phyloP scores from a whole-genome alignment of 148 eudicot genomes.

The Linanthus parryae region DNA sequence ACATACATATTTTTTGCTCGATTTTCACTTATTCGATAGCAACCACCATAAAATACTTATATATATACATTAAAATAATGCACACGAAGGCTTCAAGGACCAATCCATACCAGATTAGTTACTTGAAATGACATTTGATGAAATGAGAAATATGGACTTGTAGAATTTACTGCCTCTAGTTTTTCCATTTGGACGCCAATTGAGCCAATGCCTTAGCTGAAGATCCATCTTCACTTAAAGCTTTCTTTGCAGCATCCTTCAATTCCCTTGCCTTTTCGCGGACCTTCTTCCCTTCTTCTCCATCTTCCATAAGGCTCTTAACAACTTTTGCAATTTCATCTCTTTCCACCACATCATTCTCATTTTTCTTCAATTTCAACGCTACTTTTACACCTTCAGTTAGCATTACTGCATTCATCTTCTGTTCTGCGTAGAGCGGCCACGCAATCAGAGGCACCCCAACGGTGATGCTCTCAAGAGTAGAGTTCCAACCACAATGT shows the following conservation, averaged over 20 bases:
- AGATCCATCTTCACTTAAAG: slow-evolving; percentile 6
- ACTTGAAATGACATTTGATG: too few relatives aligned
- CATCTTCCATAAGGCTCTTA: slow-evolving; percentile 8
- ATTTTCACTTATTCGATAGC: too few relatives aligned
- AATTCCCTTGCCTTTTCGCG: slow-evolving; percentile 2
- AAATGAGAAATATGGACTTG: too few relatives aligned
- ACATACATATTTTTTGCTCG: too few relatives aligned
- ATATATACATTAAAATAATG: too few relatives aligned
- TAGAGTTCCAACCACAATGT: slow-evolving; percentile 25
- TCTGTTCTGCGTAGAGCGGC: slow-evolving; percentile 12
- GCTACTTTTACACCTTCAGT: slow-evolving; percentile 14
- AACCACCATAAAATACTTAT: too few relatives aligned
- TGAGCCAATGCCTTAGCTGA: slow-evolving; percentile 11
- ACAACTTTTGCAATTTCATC: slow-evolving; percentile 4
- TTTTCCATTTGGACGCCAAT: too few relatives aligned
- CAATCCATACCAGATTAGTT: too few relatives aligned
- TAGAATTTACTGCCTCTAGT: too few relatives aligned
- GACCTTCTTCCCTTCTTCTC: slow-evolving; percentile 10
- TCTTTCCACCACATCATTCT: slow-evolving; percentile 8
- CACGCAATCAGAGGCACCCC: slow-evolving; percentile 14
- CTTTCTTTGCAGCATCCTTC: slow-evolving; percentile 6
- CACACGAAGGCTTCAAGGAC: too few relatives aligned
- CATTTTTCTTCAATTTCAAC: slow-evolving; percentile 6
- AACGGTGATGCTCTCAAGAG: slow-evolving; percentile 11
- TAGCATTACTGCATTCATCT: slow-evolving; percentile 8